These are phyloP conservation scores for Amesomyces nigricolor DNA, from an alignment of 2,329 filamentous ascomycete species.

Conservation along the genomic window DNA sequence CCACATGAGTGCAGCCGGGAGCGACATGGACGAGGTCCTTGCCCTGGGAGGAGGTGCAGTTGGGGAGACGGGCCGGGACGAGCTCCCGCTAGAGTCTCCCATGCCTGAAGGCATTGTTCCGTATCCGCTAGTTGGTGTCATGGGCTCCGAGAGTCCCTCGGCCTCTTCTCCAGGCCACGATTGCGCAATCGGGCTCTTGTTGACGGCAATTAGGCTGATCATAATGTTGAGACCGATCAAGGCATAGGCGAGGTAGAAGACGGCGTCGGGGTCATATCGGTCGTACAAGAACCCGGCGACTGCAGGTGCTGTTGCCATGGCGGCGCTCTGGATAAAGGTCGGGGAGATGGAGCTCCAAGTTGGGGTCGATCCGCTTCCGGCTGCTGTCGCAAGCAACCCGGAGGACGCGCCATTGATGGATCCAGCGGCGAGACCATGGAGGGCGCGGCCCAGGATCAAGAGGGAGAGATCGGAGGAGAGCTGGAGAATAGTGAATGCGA, in stretches of 20 bases:
- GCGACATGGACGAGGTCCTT: not conserved
- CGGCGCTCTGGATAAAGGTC: conserved; percentile 20
- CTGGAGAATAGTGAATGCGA: conserved; percentile 20
- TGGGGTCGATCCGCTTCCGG: not conserved
- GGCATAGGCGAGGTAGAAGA: conserved; percentile 23
- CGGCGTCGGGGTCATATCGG: conserved; percentile 6
- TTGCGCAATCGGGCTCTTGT: not conserved
- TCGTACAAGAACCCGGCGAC: conserved; percentile 18
- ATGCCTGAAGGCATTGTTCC: conserved; percentile 16
- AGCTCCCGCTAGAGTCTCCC: not conserved
- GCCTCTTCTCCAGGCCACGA: not conserved
- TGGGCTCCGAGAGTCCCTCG: not conserved
- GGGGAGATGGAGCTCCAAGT: conserved; percentile 15
- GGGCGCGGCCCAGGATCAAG: conserved; percentile 20
- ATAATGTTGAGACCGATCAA: conserved; percentile 15
- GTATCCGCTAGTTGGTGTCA: conserved; percentile 13
- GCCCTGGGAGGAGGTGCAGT: not conserved
- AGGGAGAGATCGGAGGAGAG: conserved; percentile 9
- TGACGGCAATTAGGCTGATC: conserved; percentile 12
- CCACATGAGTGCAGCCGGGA: not conserved
- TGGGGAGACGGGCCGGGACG: conserved; percentile 19
- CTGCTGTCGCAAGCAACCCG: conserved; percentile 13
- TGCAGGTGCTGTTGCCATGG: conserved; percentile 19
- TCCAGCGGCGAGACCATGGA: conserved; percentile 23
- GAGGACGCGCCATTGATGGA: conserved; percentile 19